phyloP scores from a whole-genome alignment of 2,329 filamentous ascomycete genomes.

The Cladophialophora exuberans region DNA sequence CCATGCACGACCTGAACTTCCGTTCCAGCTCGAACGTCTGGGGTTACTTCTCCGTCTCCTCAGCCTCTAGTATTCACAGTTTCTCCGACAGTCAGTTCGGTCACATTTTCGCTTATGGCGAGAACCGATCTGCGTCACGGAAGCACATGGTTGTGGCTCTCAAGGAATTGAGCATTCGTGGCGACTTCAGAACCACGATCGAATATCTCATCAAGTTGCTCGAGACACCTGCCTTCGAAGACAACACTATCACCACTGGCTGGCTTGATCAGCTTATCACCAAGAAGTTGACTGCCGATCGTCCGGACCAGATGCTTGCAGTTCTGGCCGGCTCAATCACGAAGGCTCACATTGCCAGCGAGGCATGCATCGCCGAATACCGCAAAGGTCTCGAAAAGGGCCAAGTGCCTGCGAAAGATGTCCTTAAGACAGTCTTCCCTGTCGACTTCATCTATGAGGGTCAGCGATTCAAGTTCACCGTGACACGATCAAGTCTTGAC shows the following conservation, averaged over 20 bases:
- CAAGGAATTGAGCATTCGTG: slow-evolving; percentile 98
- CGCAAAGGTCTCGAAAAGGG: slow-evolving; percentile 89
- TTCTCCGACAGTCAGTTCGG: slow-evolving; percentile 99
- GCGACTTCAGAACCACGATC: slow-evolving; percentile 97
- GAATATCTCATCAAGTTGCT: slow-evolving; percentile 99
- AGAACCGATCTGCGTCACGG: slow-evolving; percentile 91
- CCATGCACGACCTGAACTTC: slow-evolving; percentile 99
- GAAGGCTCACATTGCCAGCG: slow-evolving; percentile 93
- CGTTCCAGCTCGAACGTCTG: slow-evolving; percentile 97
- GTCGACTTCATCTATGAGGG: slow-evolving; percentile 99
- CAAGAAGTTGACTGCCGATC: slow-evolving; percentile 94
- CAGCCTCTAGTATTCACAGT: slow-evolving; percentile 95
- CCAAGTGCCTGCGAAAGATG: slow-evolving; percentile 94
- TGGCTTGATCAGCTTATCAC: slow-evolving; percentile 99
- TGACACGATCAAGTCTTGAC: slow-evolving; percentile 86
- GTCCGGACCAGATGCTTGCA: slow-evolving; percentile 90
- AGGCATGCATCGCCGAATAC: slow-evolving; percentile 85
- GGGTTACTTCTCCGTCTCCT: slow-evolving; percentile 99
- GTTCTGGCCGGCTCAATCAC: slow-evolving; percentile 93
- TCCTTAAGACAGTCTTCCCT: slow-evolving; percentile 95
- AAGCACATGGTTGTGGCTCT: slow-evolving; percentile 99
- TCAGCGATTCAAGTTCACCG: slow-evolving; percentile 95
- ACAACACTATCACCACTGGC: slow-evolving; percentile 98
- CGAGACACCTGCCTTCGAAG: slow-evolving; percentile 96
- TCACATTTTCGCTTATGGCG: slow-evolving; percentile 98